phyloP scores from a whole-genome alignment of 495 filamentous ascomycete species.

The Penicillium ucsense region DNA sequence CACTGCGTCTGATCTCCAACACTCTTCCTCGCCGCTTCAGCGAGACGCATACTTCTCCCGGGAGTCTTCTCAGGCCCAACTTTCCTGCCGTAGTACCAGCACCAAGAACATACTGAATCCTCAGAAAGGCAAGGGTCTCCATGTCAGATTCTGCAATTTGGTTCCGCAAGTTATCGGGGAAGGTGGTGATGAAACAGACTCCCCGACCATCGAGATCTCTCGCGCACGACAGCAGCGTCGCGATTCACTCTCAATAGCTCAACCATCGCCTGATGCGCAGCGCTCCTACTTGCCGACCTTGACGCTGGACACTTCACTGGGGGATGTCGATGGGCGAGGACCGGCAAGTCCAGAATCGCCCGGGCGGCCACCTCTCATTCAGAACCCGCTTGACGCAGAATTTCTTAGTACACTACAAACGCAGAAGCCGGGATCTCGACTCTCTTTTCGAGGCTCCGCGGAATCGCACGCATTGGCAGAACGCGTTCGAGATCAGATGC shows the following conservation, averaged over 20 bases:
- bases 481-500: slow-evolving; percentile 58
- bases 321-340: slow-evolving; percentile 12
- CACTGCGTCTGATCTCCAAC: slow-evolving; percentile 8
- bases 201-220: slow-evolving; percentile 58
- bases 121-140: slow-evolving; percentile 49
- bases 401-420: slow-evolving; percentile 28
- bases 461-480: slow-evolving; percentile 41
- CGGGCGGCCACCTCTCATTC: slow-evolving; percentile 21
- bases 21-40: neutral
- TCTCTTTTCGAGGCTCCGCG: slow-evolving; percentile 34
- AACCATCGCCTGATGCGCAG: slow-evolving; percentile 8
- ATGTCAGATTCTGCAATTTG: slow-evolving; percentile 59
- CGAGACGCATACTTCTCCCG: neutral
- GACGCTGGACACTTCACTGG: slow-evolving; percentile 33
- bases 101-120: slow-evolving; percentile 4
- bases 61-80: neutral
- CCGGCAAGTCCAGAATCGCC: slow-evolving; percentile 6
- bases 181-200: slow-evolving; percentile 74
- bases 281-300: slow-evolving; percentile 16
- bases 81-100: too few relatives aligned
- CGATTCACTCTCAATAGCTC: slow-evolving; percentile 10
- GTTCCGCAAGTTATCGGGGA: slow-evolving; percentile 73
- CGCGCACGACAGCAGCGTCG: slow-evolving; percentile 36
- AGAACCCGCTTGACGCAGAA: slow-evolving; percentile 27
- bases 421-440: slow-evolving; percentile 24